Evolutionary conservation across 768 basidiomycete species (phyloP), one percentile per base, ranked within the genome.

Genomic region (Boletus bicolor): DNA sequence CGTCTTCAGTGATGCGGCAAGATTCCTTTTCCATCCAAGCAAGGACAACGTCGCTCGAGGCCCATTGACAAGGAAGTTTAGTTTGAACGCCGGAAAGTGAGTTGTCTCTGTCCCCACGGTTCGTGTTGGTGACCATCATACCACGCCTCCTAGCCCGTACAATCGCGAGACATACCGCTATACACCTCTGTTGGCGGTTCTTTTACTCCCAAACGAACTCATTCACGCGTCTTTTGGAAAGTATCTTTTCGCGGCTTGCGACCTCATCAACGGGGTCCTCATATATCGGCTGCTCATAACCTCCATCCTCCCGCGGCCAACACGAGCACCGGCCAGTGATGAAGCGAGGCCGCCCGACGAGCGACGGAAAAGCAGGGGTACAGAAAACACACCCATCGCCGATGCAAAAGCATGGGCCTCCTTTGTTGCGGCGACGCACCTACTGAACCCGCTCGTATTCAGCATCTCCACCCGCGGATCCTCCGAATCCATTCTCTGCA

Each of bases 401-500:
- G 38, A 55, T n/a, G 34, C 35, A 36, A 53, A 53, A 7, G 30
- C 51, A 35, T 64, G 72, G 57, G 85, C 89, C 6, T 78, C 81
- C 2, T 61, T 85, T n/a, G 84, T 84, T 61, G 81, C 82, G 36
- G 75, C 82, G 0, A 64, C 88, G 3, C 92, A 98, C 75, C 85
- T 98, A 3, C 79, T 98, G 55, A 98, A 95, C 73, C 97, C 97
- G 0, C 81, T 99, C 63, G 89, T 96, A 2, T 90, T 97, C 71
- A 88, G 93, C 59, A 98, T 99, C 64, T 97, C 95, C 7, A 98
- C 97, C 0, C 86, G 97, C 17, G 97, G 97, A 7, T 98, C 93
- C 17, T 95, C 96, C 5, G 97, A 99, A 71, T 85, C 92, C 3
- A 75, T 97, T 17, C 83, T 98, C 15, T 85, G 87, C 38, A 76